Percentiles rank a stretch among this genome's conserved stretches.
Conservation (phyloP, 352 stramenopile genomes). For the Pythium phragmiticola region DNA sequence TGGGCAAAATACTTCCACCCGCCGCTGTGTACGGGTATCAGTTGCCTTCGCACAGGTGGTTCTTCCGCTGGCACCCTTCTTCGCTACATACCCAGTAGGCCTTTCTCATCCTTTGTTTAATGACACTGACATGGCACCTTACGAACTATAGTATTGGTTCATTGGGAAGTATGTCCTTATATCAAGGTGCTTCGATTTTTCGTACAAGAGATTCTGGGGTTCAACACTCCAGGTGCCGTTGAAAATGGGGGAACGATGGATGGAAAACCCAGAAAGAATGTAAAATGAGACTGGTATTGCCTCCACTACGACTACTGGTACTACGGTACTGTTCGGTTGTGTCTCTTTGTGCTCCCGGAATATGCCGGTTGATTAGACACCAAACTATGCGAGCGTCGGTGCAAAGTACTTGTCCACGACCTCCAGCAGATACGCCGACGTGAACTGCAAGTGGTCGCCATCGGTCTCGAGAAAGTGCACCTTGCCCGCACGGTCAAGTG, state of each 20-base stretch:
- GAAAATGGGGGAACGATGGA: neutral
- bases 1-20: no score
- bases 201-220: constrained; percentile 14
- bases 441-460: constrained; percentile 92
- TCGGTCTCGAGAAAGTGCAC: constrained; percentile 88
- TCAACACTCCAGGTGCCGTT: constrained; percentile 22
- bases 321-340: neutral
- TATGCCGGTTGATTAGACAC: no score
- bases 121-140: no score
- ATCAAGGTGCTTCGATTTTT: constrained; percentile 18
- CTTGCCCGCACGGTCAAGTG: constrained; percentile 82
- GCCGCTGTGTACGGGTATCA: no score
- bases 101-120: neutral
- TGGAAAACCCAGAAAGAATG: constrained; percentile 18
- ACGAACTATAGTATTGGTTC: no score
- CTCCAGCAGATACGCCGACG: constrained; percentile 71
- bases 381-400: constrained; percentile 12
- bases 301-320: neutral
- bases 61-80: no score
- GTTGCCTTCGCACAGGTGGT: no score
- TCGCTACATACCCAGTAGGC: neutral
- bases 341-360: no score
- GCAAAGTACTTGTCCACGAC: constrained; percentile 85
- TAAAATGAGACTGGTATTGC: no score
- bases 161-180: constrained; percentile 6